phyloP scores from a whole-genome alignment of 78 protist genomes.

The Speleostelium caveatum region DNA sequence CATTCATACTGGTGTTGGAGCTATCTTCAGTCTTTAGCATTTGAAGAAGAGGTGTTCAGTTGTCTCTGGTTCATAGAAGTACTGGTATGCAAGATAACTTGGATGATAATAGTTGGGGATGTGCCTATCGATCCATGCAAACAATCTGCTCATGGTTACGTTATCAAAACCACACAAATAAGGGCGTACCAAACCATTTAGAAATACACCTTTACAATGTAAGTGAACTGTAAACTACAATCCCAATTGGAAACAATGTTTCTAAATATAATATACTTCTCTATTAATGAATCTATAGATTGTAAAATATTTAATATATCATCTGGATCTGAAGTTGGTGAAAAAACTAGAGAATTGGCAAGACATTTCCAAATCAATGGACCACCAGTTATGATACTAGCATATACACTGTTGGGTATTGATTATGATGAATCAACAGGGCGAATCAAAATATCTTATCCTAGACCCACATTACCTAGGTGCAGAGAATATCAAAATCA shows the following conservation, averaged over 20 bases:
- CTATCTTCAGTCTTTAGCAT: no score
- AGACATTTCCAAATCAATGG: conserved; percentile 87
- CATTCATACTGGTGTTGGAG: no score
- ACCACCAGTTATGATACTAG: conserved; percentile 91
- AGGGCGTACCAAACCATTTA: conserved; percentile 74
- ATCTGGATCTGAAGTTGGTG: conserved; percentile 48
- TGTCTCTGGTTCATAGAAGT: no score
- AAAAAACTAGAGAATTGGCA: conserved; percentile 69
- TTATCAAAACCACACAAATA: conserved; percentile 34
- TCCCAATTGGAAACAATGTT: conserved; percentile 78
- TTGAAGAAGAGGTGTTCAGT: no score
- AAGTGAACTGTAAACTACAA: neutral
- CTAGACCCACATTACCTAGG: conserved; percentile 93
- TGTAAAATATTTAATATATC: conserved; percentile 72
- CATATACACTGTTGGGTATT: conserved; percentile 91
- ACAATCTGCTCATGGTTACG: conserved; percentile 86
- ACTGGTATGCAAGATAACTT: conserved; percentile 83
- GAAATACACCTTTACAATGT: conserved; percentile 87
- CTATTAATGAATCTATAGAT: conserved; percentile 12
- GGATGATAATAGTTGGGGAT: conserved; percentile 94
- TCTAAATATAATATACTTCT: neutral
- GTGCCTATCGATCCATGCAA: conserved; percentile 93
- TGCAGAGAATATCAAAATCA: conserved; percentile 49
- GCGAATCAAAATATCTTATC: conserved; percentile 84
- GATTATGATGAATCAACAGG: conserved; percentile 73